These are phyloP conservation scores for Geum urbanum DNA, from an alignment of 306 rosid genomes.

Conservation along the genomic window DNA sequence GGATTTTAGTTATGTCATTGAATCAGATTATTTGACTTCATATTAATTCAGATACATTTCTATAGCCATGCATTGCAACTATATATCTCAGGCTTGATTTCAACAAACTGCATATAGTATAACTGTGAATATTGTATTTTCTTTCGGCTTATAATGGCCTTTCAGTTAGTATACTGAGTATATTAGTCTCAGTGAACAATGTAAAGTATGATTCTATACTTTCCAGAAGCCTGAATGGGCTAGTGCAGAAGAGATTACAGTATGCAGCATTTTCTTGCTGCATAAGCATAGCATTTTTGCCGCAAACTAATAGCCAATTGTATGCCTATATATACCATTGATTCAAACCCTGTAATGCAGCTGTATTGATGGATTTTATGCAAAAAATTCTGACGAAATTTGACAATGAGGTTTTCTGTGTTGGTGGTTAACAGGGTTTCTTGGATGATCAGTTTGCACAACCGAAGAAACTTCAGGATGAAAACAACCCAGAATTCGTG, in stretches of 20 bases:
- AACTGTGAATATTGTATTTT: background rate
- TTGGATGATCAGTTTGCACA: too few relatives aligned
- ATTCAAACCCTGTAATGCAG: too few relatives aligned
- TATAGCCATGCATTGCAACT: background rate
- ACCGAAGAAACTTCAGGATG: too few relatives aligned
- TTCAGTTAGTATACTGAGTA: background rate
- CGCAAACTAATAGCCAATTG: too few relatives aligned
- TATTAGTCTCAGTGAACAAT: constrained; percentile 5
- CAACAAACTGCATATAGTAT: background rate
- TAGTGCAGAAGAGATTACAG: constrained; percentile 64
- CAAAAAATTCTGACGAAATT: too few relatives aligned
- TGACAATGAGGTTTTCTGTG: too few relatives aligned
- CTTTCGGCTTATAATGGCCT: too few relatives aligned
- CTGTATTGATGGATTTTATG: too few relatives aligned
- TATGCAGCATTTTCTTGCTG: constrained; percentile 65
- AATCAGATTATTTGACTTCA: background rate
- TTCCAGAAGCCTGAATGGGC: constrained; percentile 68
- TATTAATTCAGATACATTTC: background rate
- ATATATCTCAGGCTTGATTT: background rate
- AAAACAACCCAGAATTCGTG: constrained; percentile 63
- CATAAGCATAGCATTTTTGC: constrained; percentile 35
- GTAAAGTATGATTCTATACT: constrained; percentile 50
- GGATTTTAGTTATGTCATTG: background rate
- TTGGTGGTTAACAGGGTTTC: too few relatives aligned
- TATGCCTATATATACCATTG: too few relatives aligned